A percentile compares a stretch with the other conserved stretches of the same genome.
phyloP scores from a whole-genome alignment of 768 basidiomycete species.

The Suillus weaverae region DNA sequence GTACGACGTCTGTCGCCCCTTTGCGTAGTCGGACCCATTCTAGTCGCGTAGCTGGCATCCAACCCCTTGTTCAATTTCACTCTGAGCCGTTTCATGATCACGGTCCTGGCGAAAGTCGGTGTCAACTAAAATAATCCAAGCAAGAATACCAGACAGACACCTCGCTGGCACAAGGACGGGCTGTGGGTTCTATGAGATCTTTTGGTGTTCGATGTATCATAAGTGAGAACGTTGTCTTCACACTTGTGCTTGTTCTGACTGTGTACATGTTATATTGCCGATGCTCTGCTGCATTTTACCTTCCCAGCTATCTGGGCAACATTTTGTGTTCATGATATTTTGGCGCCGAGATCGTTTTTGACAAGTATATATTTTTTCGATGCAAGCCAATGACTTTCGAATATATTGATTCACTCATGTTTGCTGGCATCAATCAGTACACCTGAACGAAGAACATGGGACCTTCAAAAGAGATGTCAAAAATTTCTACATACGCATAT shows the following conservation, averaged over 20 bases:
- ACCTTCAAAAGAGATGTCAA: too few relatives aligned
- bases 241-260: neutral
- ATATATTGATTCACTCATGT: neutral
- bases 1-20: constrained; percentile 26
- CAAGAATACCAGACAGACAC: neutral
- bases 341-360: neutral
- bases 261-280: neutral
- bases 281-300: neutral
- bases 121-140: constrained; percentile 8
- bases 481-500: too few relatives aligned
- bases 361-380: neutral
- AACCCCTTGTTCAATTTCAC: neutral
- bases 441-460: too few relatives aligned
- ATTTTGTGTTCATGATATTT: neutral
- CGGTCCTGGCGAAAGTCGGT: constrained; percentile 1
- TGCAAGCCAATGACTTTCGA: neutral
- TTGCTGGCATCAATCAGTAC: too few relatives aligned
- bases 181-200: neutral
- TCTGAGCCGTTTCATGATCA: neutral
- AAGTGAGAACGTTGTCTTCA: neutral
- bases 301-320: neutral
- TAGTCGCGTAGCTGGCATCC: neutral
- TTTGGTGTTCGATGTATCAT: neutral
- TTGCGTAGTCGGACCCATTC: constrained; percentile 11
- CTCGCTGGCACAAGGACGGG: neutral